Evolutionary conservation across 805 yeast species (phyloP), one percentile per base, ranked within the genome.

Genomic region (Lipomyces yamanashiensis): DNA sequence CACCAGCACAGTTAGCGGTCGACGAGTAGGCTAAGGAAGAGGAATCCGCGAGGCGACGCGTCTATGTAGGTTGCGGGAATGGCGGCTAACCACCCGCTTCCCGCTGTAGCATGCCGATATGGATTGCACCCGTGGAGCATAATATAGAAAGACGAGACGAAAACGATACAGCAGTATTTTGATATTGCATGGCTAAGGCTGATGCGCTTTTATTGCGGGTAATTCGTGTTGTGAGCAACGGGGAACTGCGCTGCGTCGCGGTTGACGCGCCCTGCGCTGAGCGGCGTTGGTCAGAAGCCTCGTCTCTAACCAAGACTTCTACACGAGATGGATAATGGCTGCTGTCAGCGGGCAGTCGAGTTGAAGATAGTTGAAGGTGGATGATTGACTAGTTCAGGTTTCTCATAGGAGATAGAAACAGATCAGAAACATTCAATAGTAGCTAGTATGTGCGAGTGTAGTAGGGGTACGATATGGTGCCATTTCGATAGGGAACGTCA

Each of bases 181-280:
- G 13, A 12, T 43, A 4, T 13, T 8, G 47, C 15, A 19, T n/a
- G 28, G 28, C 2, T 28, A 9, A 5, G 47, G 47, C 47, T 21
- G 47, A 43, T 43, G 47, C 17, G 47, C 19, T 43, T 39, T 39
- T 39, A 15, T 12, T 39, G n/a, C 41, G 41, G 28, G 28, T 5
- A 5, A 28, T 39, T 3, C 41, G 41, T 6, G 41, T 3, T 39
- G 41, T 7, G 43, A 39, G 13, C 7, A 13, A 39, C 28, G 28
- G 28, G 28, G 28, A 28, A 28, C 28, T 28, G 28, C n/a, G n/a
- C 13, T 39, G 43, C 43, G 43, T 4, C 43, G 3, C 43, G n/a
- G 7, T 12, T n/a, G 19, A 8, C 9, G 21, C 47, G 48, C 48
- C 56, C 56, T 53, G 48, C 44, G 21, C 56, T 53, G 56, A 48